phyloP scores from a whole-genome alignment of 2,329 filamentous ascomycete genomes.

The Neophaeococcomyces mojaviensis region DNA sequence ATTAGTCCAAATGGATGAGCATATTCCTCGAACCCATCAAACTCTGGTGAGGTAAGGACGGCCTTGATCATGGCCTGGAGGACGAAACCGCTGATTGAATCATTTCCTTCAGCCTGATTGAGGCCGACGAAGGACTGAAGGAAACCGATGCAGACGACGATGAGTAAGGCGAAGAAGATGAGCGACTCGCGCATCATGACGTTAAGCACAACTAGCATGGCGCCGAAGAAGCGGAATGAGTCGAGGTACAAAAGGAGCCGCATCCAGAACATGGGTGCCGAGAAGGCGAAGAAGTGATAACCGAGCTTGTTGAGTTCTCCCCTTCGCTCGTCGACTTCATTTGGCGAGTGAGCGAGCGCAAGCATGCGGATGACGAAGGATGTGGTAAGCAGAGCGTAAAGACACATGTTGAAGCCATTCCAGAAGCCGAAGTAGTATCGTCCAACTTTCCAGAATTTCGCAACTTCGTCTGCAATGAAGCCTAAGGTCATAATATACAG shows the following conservation, averaged over 20 bases:
- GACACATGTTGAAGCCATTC: conserved; percentile 84
- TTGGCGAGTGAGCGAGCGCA: conserved; percentile 58
- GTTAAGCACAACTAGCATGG: conserved; percentile 95
- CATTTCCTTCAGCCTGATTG: conserved; percentile 69
- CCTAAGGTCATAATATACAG: conserved; percentile 88
- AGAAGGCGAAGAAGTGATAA: conserved; percentile 91
- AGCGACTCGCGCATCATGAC: conserved; percentile 90
- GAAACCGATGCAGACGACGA: conserved; percentile 71
- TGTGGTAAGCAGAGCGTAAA: conserved; percentile 71
- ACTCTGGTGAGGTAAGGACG: conserved; percentile 86
- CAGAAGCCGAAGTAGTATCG: conserved; percentile 88
- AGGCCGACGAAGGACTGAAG: conserved; percentile 79
- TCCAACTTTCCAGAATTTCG: conserved; percentile 92
- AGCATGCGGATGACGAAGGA: conserved; percentile 74
- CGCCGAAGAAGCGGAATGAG: conserved; percentile 88
- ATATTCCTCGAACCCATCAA: conserved; percentile 80
- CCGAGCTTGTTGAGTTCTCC: conserved; percentile 66
- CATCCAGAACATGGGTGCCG: conserved; percentile 94
- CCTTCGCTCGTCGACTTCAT: conserved; percentile 44
- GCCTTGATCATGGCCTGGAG: conserved; percentile 67
- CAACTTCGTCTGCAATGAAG: conserved; percentile 78
- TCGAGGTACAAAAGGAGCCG: conserved; percentile 88
- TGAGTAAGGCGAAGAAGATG: conserved; percentile 89
- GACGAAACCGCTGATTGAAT: conserved; percentile 38
- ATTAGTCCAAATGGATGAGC: conserved; percentile 88